A percentile compares a stretch with the other conserved stretches of the same genome.
phyloP scores from a whole-genome alignment of 306 rosid species.

The Dryas alaskensis region DNA sequence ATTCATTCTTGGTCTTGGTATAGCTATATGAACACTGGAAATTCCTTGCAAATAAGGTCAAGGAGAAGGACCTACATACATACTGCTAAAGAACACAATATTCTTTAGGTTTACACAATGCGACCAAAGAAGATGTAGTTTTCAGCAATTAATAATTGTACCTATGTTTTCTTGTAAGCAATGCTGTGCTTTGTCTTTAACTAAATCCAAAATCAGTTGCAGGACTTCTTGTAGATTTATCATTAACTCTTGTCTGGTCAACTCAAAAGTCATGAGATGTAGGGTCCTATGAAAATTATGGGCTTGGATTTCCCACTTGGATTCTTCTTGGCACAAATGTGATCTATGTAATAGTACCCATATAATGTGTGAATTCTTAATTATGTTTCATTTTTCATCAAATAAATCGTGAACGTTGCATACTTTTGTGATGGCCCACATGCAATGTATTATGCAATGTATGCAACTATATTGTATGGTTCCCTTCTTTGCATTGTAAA shows the following conservation, averaged over 20 bases:
- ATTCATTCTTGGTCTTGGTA: not conserved
- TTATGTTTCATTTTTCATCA: no score
- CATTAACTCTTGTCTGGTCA: not conserved
- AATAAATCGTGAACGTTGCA: not conserved
- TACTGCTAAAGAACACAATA: not conserved
- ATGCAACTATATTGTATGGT: not conserved
- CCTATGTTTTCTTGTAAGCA: constrained; percentile 5
- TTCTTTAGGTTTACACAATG: not conserved
- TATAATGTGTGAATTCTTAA: not conserved
- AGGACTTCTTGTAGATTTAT: not conserved
- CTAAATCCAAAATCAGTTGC: not conserved
- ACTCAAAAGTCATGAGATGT: not conserved
- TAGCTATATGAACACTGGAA: not conserved
- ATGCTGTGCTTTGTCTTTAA: not conserved
- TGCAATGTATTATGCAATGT: not conserved
- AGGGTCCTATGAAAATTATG: not conserved
- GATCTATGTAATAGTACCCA: not conserved
- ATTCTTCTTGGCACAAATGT: not conserved
- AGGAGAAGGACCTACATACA: not conserved
- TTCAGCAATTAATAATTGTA: not conserved
- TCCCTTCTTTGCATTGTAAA: not conserved
- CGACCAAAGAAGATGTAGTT: constrained; percentile 1
- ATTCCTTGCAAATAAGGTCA: not conserved
- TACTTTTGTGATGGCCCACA: not conserved
- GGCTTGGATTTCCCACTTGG: not conserved